Evolutionary conservation across 345 rosid genomes (phyloP), one percentile per base, ranked within the genome.

Genomic region (Hypericum perforatum): DNA sequence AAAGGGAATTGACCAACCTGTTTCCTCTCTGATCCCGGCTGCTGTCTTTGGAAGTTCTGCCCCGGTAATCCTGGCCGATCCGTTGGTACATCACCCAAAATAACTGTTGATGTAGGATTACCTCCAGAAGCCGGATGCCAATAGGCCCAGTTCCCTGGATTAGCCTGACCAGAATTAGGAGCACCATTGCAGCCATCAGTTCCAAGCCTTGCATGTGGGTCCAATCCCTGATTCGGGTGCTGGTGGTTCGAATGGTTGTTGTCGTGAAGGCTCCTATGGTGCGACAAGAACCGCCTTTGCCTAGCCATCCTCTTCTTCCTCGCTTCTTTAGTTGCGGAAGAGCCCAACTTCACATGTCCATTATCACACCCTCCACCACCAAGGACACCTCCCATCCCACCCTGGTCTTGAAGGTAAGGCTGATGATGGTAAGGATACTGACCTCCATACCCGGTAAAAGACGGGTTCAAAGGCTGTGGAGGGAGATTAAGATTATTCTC

Each of bases 221-320:
- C 82, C 43, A 9, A 42, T 29, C 56, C 43, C 41, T 53, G 32
- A 22, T 22, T 22, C 32, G 32, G 32, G 32, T 22, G 32, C 32
- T 22, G 86, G 64, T 74, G 73, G 64, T 69, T 68, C 39, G 68
- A 74, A 7, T 74, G 73, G 60, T 46, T 67, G 45, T 52, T 53
- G 16, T 61, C 54, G 11, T 63, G 61, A 41, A 62, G 65, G 37
- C 59, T 72, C 46, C 79, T 58, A 47, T 72, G 72, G 44, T 78
- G 91, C 5, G 91, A 60, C 38, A 76, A 11, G 67, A 89, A 67
- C 67, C 95, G 75, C 50, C 89, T 77, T 66, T 92, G 97, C 68
- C 98, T 77, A 0, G 97, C 99, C 99, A 94, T 94, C 45, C 99
- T 77, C 78, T 92, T 92, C 84, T 85, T 94, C 70, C 97, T 73